Evolutionary conservation across 1,284 basidiomycete species (phyloP).

Genomic region (Lentinus polychrous): DNA sequence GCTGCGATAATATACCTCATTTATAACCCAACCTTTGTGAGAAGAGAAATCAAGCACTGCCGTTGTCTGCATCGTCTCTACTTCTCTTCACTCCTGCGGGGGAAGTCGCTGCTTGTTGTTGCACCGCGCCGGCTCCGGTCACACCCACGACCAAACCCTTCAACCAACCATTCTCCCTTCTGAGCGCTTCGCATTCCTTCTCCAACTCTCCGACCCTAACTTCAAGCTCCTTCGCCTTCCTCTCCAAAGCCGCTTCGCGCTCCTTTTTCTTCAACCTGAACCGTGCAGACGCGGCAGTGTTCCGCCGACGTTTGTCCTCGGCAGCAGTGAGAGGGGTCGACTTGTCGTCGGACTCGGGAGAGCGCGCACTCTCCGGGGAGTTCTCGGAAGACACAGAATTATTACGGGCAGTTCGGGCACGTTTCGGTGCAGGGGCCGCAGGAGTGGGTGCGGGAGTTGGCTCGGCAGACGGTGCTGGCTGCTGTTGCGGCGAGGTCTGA

Average conservation of each 20-base stretch:
- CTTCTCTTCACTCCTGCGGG: slow-evolving; percentile 14
- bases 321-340: slow-evolving; percentile 36
- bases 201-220: slow-evolving; percentile 77
- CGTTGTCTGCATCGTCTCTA: slow-evolving; percentile 11
- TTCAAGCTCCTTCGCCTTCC: slow-evolving; percentile 87
- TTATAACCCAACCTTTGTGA: no score
- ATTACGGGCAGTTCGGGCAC: slow-evolving; percentile 45
- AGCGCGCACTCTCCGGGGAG: slow-evolving; percentile 17
- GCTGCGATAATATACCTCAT: no score
- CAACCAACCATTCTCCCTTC: slow-evolving; percentile 93
- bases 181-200: slow-evolving; percentile 84
- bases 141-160: slow-evolving; percentile 90
- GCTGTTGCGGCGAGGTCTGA: slow-evolving; percentile 11
- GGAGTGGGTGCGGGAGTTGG: slow-evolving; percentile 13
- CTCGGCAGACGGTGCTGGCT: slow-evolving; percentile 15
- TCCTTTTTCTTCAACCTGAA: slow-evolving; percentile 99
- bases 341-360: slow-evolving; percentile 27
- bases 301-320: slow-evolving; percentile 91
- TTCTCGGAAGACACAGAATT: slow-evolving; percentile 28
- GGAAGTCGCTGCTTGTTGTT: slow-evolving; percentile 18
- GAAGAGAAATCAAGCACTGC: no score
- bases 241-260: slow-evolving; percentile 89
- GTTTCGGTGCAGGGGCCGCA: slow-evolving; percentile 38
- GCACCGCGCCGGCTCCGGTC: slow-evolving; percentile 50
- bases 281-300: slow-evolving; percentile 95